phyloP scores from a whole-genome alignment of 805 yeast species.

The Blastobotrys chiropterorum region DNA sequence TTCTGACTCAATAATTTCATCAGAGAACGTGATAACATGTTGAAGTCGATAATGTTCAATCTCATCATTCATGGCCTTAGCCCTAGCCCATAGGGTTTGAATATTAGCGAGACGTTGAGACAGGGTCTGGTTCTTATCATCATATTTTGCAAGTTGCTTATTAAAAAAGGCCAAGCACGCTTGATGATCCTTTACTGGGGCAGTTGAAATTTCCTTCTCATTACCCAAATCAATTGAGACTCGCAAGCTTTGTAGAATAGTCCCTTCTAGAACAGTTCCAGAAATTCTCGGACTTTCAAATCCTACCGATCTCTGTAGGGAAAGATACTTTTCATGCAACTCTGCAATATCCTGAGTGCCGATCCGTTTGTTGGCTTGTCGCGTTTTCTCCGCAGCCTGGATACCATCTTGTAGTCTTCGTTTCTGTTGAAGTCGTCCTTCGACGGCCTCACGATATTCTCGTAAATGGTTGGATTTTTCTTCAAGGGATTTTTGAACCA shows the following conservation, averaged over 20 bases:
- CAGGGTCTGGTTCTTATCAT: neutral
- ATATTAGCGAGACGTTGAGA: neutral
- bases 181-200: neutral
- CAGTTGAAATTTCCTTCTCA: neutral
- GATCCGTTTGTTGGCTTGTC: slow-evolving; percentile 16
- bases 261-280: neutral
- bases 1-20: neutral
- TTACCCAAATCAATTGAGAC: neutral
- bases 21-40: slow-evolving; percentile 1
- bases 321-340: neutral
- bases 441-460: slow-evolving; percentile 10
- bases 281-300: neutral
- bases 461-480: slow-evolving; percentile 4
- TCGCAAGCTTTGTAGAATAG: neutral
- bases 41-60: neutral
- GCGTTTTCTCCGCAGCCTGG: slow-evolving; percentile 18
- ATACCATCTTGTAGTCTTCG: slow-evolving; percentile 14
- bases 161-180: slow-evolving; percentile 3
- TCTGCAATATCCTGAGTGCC: slow-evolving; percentile 17
- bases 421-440: slow-evolving; percentile 9
- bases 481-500: slow-evolving; percentile 2
- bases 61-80: neutral
- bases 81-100: neutral
- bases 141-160: neutral
- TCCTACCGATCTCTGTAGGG: slow-evolving; percentile 1